Evolutionary conservation across 257 asterid genomes (phyloP), one percentile per base, ranked within the genome.

Genomic region (Jacaranda copaia): DNA sequence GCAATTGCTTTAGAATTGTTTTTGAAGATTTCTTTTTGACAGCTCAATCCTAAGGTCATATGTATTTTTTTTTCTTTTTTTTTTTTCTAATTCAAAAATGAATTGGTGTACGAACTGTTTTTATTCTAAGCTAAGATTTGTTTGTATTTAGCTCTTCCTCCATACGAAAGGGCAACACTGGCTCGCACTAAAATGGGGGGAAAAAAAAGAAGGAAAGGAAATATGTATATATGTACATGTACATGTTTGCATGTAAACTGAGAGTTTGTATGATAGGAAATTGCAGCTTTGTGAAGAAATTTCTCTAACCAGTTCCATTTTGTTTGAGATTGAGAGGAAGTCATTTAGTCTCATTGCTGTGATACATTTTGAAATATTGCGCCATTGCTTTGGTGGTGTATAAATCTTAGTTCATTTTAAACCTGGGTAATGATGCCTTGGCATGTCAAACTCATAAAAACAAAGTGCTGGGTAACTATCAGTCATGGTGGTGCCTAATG

Each of bases 111-210:
- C 7, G 56, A 45, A 52, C 42, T 43, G 18, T 65, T 77, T 72
- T 61, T 32, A n/a, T 62, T 64, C 0, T 25, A 46, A 8, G 0
- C 66, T 73, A 39, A 32, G 56, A 68, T 62, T 76, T 76, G 52
- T 39, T 68, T 63, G 59, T 46, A 13, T 7, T 36, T 70, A 20
- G 76, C 86, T 79, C 70, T 72, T 78, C 69, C 38, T 16, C 75
- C 15, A 6, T 74, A 16, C 70, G 76, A 76, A 81, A 79, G 70
- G 80, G 58, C 73, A 77, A 51, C 36, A 16, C 55, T 66, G 25
- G 74, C 36, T 68, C 32, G 20, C n/a, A 52, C 60, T 42, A 38
- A 61, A 61, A 43, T 4, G 8, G 45, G 45, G 45, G 43, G 9
- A 51, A 49, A 39, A 12, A 16, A 61, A 6, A 20, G 13, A 45